Evolutionary conservation across 805 yeast species (phyloP).

Genomic region (Nakazawaea molendinolei): DNA sequence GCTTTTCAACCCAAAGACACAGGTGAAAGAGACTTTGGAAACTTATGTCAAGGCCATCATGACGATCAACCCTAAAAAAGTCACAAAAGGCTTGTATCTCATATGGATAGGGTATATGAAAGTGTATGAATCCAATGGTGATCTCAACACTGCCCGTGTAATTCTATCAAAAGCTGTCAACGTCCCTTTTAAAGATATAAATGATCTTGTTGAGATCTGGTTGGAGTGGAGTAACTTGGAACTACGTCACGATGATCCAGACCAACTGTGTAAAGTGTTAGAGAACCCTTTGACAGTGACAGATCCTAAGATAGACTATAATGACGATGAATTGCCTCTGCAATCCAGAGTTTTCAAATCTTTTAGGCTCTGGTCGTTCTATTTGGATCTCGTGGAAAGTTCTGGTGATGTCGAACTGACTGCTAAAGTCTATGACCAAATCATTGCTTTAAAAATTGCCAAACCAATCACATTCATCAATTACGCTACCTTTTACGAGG

Average conservation of each 20-base stretch:
- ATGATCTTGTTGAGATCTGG: conserved; percentile 66
- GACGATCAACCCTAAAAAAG: conserved; percentile 54
- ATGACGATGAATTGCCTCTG: conserved; percentile 39
- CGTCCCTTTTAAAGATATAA: conserved; percentile 57
- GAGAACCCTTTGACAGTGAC: conserved; percentile 30
- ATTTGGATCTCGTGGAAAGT: conserved; percentile 64
- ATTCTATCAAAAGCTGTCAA: conserved; percentile 59
- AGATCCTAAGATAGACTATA: conserved; percentile 22
- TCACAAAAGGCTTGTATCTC: conserved; percentile 40
- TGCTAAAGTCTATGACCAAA: conserved; percentile 41
- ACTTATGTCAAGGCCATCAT: conserved; percentile 62
- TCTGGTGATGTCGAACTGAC: conserved; percentile 35
- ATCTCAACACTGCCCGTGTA: conserved; percentile 51
- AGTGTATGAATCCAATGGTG: conserved; percentile 50
- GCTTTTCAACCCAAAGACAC: conserved; percentile 31
- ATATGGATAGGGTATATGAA: conserved; percentile 70
- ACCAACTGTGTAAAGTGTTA: conserved; percentile 34
- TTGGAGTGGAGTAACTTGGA: conserved; percentile 72
- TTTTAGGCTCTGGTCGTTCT: conserved; percentile 62
- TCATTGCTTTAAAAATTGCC: conserved; percentile 54
- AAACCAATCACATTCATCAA: conserved; percentile 62
- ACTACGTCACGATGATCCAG: conserved; percentile 40
- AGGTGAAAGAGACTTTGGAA: conserved; percentile 37
- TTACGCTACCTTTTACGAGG: conserved; percentile 56
- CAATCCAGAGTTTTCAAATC: conserved; percentile 58